These are phyloP conservation scores for Spiromastix sp. DNA, from an alignment of 2,329 filamentous ascomycete species.

Conservation along the genomic window DNA sequence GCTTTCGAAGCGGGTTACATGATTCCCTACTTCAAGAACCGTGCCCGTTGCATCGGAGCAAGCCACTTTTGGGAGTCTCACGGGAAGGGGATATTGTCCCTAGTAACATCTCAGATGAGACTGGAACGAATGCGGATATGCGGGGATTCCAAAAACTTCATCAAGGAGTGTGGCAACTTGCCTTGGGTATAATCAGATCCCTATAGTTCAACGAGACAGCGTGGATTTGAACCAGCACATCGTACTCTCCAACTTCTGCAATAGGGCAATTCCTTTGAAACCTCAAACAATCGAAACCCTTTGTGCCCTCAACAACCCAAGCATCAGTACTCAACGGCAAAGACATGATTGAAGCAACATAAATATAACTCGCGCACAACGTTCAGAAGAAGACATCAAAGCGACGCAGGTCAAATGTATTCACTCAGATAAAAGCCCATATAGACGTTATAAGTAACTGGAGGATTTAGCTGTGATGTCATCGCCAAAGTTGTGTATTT, in stretches of 20 bases:
- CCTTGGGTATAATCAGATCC: conserved; percentile 37
- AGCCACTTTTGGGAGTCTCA: conserved; percentile 32
- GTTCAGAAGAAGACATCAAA: too few relatives aligned
- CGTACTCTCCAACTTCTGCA: conserved; percentile 48
- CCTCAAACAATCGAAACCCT: conserved; percentile 4
- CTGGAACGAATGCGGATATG: neutral
- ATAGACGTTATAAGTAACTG: too few relatives aligned
- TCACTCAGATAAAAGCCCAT: too few relatives aligned
- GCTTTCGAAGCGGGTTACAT: conserved; percentile 45
- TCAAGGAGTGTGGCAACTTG: conserved; percentile 10
- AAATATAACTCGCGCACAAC: neutral
- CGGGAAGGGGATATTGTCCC: conserved; percentile 37
- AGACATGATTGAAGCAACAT: conserved; percentile 1
- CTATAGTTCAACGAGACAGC: conserved; percentile 42
- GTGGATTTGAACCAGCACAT: conserved; percentile 59
- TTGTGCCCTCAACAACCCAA: conserved; percentile 1
- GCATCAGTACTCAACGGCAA: neutral
- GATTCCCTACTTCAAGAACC: conserved; percentile 42
- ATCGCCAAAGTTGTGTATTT: neutral
- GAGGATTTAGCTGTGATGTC: too few relatives aligned
- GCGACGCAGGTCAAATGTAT: too few relatives aligned
- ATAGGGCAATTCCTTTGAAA: conserved; percentile 2
- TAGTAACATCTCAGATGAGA: conserved; percentile 7
- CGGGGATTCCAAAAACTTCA: too few relatives aligned
- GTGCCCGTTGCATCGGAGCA: conserved; percentile 35